Base-by-base conservation (phyloP, 768 basidiomycete species). In the Boletellus ananiceps region DNA sequence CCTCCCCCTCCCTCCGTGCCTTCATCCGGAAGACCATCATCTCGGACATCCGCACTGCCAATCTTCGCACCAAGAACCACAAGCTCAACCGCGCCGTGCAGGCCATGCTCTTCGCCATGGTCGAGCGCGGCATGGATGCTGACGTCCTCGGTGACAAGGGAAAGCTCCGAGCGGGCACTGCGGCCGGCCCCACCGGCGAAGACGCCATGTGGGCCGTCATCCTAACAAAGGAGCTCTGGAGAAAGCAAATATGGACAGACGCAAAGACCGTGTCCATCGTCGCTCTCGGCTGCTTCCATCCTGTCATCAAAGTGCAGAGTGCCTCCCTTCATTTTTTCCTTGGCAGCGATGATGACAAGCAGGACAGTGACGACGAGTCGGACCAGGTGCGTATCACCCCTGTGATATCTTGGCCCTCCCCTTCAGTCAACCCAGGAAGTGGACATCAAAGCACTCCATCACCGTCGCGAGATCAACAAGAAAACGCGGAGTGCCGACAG, bases 181-280 rank as follows among this genome's bases (percentile, higher is more conserved):
- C 70, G 1, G 63, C 66, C n/a, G 63, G 68, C 12, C 65, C 68
- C 25, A 75, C 73, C 42, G 82, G 83, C 2, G 88, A 92, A 29
- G 96, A 97, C 58, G 93, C 94, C 3, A 88, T 96, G 84, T 98
- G 95, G 94, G 95, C 96, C 4, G 84, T 99, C 43, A 85, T 94
- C 37, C 70, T 98, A 46, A 89, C 92, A 15, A 88, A 89, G 66
- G 93, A 98, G 59, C 74, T 98, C 13, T 98, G 95, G 96, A 80
- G 80, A 63, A 97, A 94, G 70, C 81, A 84, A 35, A 79, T 93
- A 23, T 99, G 96, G 92, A 83, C 80, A 44, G 95, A 97, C 62
- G 79, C 84, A 3, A 97, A 97, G 71, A 80, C 93, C 1, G 93
- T 98, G 13, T 83, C 94, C 7, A 94, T 99, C 63, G 78, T 95